Evolutionary conservation across 768 basidiomycete species (phyloP).

Genomic region (Calocybe gangraenosa): DNA sequence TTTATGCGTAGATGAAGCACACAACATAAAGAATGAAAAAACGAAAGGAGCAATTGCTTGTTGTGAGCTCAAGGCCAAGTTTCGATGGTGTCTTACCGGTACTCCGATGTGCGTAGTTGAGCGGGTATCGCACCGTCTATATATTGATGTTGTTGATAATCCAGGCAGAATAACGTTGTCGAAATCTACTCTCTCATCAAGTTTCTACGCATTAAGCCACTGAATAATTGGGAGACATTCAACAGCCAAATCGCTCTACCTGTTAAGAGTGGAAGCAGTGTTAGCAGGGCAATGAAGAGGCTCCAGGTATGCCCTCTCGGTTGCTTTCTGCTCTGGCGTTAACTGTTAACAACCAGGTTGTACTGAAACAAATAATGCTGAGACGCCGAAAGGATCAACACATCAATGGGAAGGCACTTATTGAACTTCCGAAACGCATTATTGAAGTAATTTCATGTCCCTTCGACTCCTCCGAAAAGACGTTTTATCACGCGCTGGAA

Average conservation of each 20-base stretch:
- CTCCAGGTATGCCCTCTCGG: conserved; percentile 51
- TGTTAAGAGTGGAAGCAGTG: conserved; percentile 61
- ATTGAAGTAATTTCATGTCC: conserved; percentile 71
- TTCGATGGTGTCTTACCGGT: conserved; percentile 86
- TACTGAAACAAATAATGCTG: conserved; percentile 86
- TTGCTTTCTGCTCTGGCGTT: not conserved
- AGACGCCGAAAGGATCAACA: conserved; percentile 74
- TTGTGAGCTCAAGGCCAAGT: conserved; percentile 71
- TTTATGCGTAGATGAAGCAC: conserved; percentile 73
- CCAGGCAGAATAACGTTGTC: conserved; percentile 83
- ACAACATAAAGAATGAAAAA: conserved; percentile 86
- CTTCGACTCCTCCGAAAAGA: conserved; percentile 73
- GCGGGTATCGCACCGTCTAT: conserved; percentile 7
- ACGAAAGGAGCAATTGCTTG: conserved; percentile 79
- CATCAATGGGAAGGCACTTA: conserved; percentile 75
- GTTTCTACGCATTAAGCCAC: conserved; percentile 80
- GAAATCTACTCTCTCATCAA: conserved; percentile 89
- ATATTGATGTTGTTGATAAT: conserved; percentile 22
- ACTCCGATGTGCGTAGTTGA: conserved; percentile 60
- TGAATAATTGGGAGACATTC: conserved; percentile 79
- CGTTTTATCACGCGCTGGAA: conserved; percentile 76
- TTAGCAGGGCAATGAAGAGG: conserved; percentile 72
- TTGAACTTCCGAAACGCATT: conserved; percentile 73
- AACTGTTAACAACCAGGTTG: conserved; percentile 40
- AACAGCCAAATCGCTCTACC: conserved; percentile 75